These are phyloP conservation scores for Metarhizium album DNA, from an alignment of 2,329 filamentous ascomycete species.

Conservation along the genomic window DNA sequence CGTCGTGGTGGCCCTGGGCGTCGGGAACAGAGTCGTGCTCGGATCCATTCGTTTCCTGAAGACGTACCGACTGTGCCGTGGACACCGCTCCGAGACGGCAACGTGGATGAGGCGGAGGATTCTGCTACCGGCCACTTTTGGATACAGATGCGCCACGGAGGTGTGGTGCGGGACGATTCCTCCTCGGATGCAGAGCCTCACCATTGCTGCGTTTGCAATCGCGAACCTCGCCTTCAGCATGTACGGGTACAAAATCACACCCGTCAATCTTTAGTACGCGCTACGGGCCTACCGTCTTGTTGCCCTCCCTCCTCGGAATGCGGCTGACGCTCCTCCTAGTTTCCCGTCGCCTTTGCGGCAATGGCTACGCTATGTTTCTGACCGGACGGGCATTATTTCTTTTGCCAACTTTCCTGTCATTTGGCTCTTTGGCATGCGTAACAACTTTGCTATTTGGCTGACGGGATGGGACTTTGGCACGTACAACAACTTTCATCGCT, in stretches of 20 bases:
- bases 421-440: constrained; percentile 57
- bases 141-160: constrained; percentile 30
- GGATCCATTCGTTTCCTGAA: constrained; percentile 6
- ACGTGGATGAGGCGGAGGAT: constrained; percentile 24
- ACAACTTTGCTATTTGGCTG: constrained; percentile 54
- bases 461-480: constrained; percentile 60
- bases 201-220: constrained; percentile 25
- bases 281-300: background rate
- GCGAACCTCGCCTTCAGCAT: constrained; percentile 27
- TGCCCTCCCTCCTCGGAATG: background rate
- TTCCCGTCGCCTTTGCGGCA: constrained; percentile 24
- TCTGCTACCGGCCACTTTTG: constrained; percentile 31
- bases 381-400: constrained; percentile 53
- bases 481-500: constrained; percentile 58
- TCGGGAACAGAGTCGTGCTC: constrained; percentile 18
- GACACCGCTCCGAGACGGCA: background rate
- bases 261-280: constrained; percentile 29
- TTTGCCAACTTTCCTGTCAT: constrained; percentile 53
- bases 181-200: constrained; percentile 30
- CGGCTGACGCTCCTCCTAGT: constrained; percentile 14
- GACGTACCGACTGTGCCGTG: background rate
- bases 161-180: constrained; percentile 35
- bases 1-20: constrained; percentile 24
- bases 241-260: constrained; percentile 26
- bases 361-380: constrained; percentile 44